Evolutionary conservation across 2,329 filamentous ascomycete species (phyloP).

Genomic region (Xylaria sp.): DNA sequence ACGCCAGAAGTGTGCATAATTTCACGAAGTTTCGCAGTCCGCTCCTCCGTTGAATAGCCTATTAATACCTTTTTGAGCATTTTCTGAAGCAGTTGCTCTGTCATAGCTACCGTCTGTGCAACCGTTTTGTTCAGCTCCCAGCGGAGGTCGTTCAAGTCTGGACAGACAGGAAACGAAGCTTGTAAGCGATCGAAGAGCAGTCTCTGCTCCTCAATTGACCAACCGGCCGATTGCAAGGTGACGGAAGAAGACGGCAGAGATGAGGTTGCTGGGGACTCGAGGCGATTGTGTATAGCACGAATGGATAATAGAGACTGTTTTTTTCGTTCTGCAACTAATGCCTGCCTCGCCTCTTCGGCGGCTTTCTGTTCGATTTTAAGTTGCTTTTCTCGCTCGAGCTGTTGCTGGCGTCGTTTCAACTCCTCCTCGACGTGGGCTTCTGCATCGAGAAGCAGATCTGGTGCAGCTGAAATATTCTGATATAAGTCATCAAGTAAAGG

Average conservation of each 20-base stretch:
- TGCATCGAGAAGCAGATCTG: constrained; percentile 38
- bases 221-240: constrained; percentile 27
- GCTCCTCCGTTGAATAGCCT: constrained; percentile 33
- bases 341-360: constrained; percentile 36
- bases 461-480: constrained; percentile 34
- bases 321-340: constrained; percentile 39
- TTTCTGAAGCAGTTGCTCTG: constrained; percentile 42
- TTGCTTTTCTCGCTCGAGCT: constrained; percentile 37
- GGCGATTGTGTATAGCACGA: constrained; percentile 33
- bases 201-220: constrained; percentile 46
- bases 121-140: constrained; percentile 43
- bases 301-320: constrained; percentile 42
- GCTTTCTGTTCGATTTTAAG: constrained; percentile 31
- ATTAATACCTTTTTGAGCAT: constrained; percentile 44
- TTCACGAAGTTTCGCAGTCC: constrained; percentile 23
- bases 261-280: constrained; percentile 27
- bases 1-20: constrained; percentile 30
- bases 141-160: constrained; percentile 39
- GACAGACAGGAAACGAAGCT: constrained; percentile 43
- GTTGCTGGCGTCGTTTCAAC: constrained; percentile 18
- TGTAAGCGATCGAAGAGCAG: constrained; percentile 45
- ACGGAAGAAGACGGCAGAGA: constrained; percentile 31
- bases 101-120: constrained; percentile 43
- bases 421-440: constrained; percentile 31
- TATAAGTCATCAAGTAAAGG: constrained; percentile 36